Percentiles rank a stretch among this genome's conserved stretches.
Conservation (phyloP, 805 yeast species). For the Yamadazyma tumulicola region DNA sequence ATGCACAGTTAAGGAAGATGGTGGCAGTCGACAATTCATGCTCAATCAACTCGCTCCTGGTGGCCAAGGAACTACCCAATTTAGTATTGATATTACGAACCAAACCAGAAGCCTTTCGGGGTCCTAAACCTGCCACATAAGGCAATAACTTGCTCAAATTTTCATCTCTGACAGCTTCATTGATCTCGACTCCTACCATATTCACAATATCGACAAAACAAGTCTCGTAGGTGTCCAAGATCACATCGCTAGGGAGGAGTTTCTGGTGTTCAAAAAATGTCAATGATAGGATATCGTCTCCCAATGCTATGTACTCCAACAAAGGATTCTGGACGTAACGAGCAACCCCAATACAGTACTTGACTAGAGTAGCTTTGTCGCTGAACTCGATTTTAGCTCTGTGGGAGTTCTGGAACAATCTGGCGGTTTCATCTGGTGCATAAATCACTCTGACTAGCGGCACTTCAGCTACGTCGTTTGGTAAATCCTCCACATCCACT, state of each 20-base stretch:
- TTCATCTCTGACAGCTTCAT: slow-evolving; percentile 77
- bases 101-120: slow-evolving; percentile 88
- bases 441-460: slow-evolving; percentile 68
- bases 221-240: slow-evolving; percentile 67
- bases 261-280: slow-evolving; percentile 72
- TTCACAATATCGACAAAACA: slow-evolving; percentile 88
- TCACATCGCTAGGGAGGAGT: slow-evolving; percentile 58
- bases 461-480: slow-evolving; percentile 32
- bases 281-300: slow-evolving; percentile 67
- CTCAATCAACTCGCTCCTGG: slow-evolving; percentile 80
- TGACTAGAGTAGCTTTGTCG: slow-evolving; percentile 73
- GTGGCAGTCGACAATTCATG: slow-evolving; percentile 73
- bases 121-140: slow-evolving; percentile 89
- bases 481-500: slow-evolving; percentile 47
- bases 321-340: slow-evolving; percentile 93
- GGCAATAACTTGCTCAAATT: slow-evolving; percentile 70
- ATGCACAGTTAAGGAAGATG: slow-evolving; percentile 87
- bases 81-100: slow-evolving; percentile 70
- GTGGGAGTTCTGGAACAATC: slow-evolving; percentile 76
- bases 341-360: slow-evolving; percentile 86
- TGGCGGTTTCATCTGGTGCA: slow-evolving; percentile 91
- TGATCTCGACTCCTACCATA: slow-evolving; percentile 89
- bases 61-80: slow-evolving; percentile 56
- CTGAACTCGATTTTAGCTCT: slow-evolving; percentile 77
- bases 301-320: slow-evolving; percentile 79